Percentiles rank a stretch among this genome's conserved stretches.
These are phyloP conservation scores for Sarocladiaceae sp. DNA, from an alignment of 2,329 filamentous ascomycete genomes.

Conservation along the genomic window DNA sequence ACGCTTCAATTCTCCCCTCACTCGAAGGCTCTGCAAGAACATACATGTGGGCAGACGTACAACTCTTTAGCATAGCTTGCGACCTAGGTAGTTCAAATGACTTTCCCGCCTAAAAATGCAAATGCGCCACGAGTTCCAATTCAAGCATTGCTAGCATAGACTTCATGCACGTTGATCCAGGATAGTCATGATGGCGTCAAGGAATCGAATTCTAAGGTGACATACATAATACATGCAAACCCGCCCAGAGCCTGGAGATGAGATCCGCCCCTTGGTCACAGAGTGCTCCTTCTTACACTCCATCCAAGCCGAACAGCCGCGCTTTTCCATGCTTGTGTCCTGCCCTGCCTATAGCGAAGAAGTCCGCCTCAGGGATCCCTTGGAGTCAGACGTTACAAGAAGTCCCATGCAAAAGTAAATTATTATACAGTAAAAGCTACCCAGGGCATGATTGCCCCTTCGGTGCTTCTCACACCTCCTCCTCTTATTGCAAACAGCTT, in stretches of 20 bases:
- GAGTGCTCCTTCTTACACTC: slow-evolving; percentile 1
- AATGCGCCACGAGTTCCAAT: too few relatives aligned
- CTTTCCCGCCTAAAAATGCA: not conserved
- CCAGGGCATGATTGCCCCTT: not conserved
- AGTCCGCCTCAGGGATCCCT: too few relatives aligned
- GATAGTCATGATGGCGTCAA: slow-evolving; percentile 18
- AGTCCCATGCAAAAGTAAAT: not conserved
- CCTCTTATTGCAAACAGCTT: not conserved
- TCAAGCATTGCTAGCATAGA: too few relatives aligned
- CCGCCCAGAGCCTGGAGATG: slow-evolving; percentile 22
- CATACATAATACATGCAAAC: slow-evolving; percentile 22
- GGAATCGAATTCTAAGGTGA: slow-evolving; percentile 19
- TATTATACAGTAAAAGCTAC: slow-evolving; percentile 4
- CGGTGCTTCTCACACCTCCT: not conserved
- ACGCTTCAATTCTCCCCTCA: not conserved
- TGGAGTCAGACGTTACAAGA: not conserved
- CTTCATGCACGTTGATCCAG: too few relatives aligned
- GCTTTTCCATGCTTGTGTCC: slow-evolving; percentile 2
- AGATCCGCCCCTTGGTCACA: slow-evolving; percentile 18
- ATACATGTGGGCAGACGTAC: not conserved
- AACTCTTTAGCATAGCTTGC: not conserved
- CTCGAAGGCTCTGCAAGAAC: not conserved
- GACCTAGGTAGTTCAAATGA: slow-evolving; percentile 1
- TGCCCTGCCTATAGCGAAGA: not conserved
- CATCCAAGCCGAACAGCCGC: not conserved